A percentile compares a stretch with the other conserved stretches of the same genome.
Conservation (phyloP, 106 monocot species). For the Allium cepa region DNA sequence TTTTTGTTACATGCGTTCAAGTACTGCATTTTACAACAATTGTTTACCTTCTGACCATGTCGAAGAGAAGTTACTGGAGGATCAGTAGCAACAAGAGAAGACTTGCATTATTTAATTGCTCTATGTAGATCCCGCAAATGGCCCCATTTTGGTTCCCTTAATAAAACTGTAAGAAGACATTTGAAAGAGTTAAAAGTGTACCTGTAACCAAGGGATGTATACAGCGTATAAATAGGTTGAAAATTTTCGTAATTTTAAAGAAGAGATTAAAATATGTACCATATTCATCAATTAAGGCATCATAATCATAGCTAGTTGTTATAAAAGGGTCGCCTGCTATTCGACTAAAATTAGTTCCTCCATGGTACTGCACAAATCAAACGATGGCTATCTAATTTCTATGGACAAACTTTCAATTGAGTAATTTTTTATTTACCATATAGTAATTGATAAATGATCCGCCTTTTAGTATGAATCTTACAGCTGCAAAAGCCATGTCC, state of each 20-base stretch:
- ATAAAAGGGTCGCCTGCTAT: slow-evolving; percentile 91
- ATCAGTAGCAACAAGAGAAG: slow-evolving; percentile 61
- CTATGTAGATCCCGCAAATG: slow-evolving; percentile 93
- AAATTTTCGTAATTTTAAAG: background rate
- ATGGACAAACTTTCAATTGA: background rate
- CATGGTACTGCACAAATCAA: no score
- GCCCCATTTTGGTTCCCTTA: slow-evolving; percentile 95
- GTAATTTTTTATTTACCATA: slow-evolving; percentile 46
- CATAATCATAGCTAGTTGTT: slow-evolving; percentile 92
- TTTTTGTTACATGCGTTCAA: background rate
- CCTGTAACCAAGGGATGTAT: no score
- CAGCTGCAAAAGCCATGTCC: slow-evolving; percentile 88
- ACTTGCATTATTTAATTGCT: slow-evolving; percentile 84
- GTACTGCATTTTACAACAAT: background rate
- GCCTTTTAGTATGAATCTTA: slow-evolving; percentile 88
- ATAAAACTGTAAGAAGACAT: slow-evolving; percentile 31
- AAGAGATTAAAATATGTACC: slow-evolving; percentile 31
- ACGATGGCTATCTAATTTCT: no score
- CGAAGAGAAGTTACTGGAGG: slow-evolving; percentile 55
- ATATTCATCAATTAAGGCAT: slow-evolving; percentile 93
- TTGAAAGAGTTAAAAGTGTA: no score
- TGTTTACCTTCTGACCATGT: slow-evolving; percentile 54
- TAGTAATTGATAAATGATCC: slow-evolving; percentile 99
- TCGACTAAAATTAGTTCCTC: slow-evolving; percentile 89
- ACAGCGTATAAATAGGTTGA: no score